Percentiles rank a stretch among this genome's conserved stretches.
Conservation (phyloP, 257 asterid species). For the Cruciata laevipes region DNA sequence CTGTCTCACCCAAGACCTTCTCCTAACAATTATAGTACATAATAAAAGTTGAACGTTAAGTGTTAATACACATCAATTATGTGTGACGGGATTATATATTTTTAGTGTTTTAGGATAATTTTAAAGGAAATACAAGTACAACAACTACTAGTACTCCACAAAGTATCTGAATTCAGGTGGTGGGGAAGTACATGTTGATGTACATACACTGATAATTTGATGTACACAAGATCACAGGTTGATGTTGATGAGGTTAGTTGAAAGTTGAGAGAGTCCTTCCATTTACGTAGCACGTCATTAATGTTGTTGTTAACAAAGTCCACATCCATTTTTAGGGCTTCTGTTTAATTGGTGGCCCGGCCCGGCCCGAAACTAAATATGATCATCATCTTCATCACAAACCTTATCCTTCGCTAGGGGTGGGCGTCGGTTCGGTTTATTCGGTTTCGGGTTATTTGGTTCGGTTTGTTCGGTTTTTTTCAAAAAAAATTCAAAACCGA, state of each 20-base stretch:
- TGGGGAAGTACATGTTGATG: conserved; percentile 8
- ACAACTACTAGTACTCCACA: not conserved
- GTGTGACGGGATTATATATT: too few relatives aligned
- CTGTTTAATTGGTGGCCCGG: not conserved
- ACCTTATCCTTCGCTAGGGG: not conserved
- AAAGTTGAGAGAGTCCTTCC: conserved; percentile 11
- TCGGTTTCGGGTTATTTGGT: too few relatives aligned
- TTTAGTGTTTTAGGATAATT: too few relatives aligned
- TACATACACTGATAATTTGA: too few relatives aligned
- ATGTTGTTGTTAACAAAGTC: not conserved
- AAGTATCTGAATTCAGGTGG: conserved; percentile 9
- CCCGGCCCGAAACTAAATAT: too few relatives aligned
- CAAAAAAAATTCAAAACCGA: too few relatives aligned
- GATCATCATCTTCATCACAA: not conserved
- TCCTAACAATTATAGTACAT: too few relatives aligned
- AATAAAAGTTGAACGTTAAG: too few relatives aligned
- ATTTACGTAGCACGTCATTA: not conserved
- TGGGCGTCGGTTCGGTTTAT: too few relatives aligned
- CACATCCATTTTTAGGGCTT: not conserved
- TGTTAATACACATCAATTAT: too few relatives aligned
- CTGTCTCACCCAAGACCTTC: too few relatives aligned
- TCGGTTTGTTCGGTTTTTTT: too few relatives aligned
- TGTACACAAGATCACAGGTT: conserved; percentile 3
- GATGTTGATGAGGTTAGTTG: conserved; percentile 19
- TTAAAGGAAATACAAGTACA: not conserved